Base-by-base conservation (phyloP, 495 filamentous ascomycete genomes). In the Penicillium odoratum region DNA sequence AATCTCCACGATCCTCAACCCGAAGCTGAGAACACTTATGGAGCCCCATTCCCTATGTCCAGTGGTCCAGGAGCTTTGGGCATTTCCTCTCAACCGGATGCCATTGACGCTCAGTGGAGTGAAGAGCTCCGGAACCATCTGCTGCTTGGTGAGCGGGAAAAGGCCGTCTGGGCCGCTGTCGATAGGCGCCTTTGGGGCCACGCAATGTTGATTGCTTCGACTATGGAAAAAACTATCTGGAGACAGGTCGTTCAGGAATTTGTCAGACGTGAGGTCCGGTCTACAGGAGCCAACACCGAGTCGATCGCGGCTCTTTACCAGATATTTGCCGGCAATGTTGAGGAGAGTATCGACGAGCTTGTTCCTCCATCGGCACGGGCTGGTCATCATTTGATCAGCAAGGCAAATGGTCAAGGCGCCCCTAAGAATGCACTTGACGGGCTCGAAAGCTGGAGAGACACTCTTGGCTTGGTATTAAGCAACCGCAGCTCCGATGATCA, bases 141-240 rank as follows among this genome's bases (percentile, higher is more conserved):
- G 25, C 74, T 96, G 6, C 72, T 79, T 36, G 94, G 95, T 11
- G 89, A 99, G 31, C 82, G 89, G 10, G 92, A 96, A 64, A 91
- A 93, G 64, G 95, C 95, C 3, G 87, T 96, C 10, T 98, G 94
- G 94, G 78, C 85, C 55, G 95, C 95, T 7, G 93, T 90, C n/a
- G 95, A 99, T 66, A 88, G 89, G 68, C 85, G 91, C 38, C 76
- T 98, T 4, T 99, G 95, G 95, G 93, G 89, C 10, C 95, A 99
- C 73, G 95, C 95, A 8, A 87, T 99, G 80, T 82, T 98, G 38
- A 85, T 99, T 44, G 85, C 95, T 16, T 92, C 89, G 34, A 93
- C 93, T 2, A 63, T 85, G 51, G 81, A 82, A 31, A 79, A 76
- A 51, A 72, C 78, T 7, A 81, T 93, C 21, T 97, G 92, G 84